Conservation (phyloP, 768 basidiomycete genomes). For the Ephemerocybe angulata region DNA sequence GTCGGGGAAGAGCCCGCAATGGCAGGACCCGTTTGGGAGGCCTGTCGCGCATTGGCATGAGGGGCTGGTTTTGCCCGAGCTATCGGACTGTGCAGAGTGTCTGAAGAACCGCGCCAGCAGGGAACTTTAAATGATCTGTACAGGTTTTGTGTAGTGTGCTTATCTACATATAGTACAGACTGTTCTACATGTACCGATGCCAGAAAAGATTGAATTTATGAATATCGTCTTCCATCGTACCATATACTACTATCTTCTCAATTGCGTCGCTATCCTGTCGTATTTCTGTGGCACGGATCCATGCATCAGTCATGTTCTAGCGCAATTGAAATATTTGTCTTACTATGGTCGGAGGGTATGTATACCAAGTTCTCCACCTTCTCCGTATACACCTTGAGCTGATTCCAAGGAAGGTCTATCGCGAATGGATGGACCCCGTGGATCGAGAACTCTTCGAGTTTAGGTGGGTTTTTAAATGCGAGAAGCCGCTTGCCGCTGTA, state of each 20-base stretch:
- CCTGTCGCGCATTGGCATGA: background rate
- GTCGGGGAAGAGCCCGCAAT: background rate
- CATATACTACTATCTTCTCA: background rate
- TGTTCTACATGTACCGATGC: conserved; percentile 3
- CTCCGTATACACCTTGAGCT: conserved; percentile 3
- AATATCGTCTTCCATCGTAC: background rate
- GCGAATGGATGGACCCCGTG: background rate
- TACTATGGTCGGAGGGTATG: background rate
- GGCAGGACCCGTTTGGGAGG: background rate
- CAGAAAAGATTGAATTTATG: background rate
- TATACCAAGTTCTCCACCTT: background rate
- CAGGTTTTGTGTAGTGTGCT: too few species aligned
- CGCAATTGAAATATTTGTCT: background rate
- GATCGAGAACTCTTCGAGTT: background rate
- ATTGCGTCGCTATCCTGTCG: background rate
- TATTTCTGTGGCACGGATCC: background rate
- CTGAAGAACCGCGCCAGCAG: background rate
- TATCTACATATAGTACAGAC: too few species aligned
- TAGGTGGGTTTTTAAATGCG: background rate
- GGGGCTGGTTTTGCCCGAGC: background rate
- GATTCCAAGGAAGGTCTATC: background rate
- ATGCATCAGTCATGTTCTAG: background rate
- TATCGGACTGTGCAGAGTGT: background rate
- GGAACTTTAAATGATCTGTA: too few species aligned
- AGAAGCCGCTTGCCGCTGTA: background rate